Base-by-base conservation (phyloP, 2,329 filamentous ascomycete species). In the Colletotrichum theobromicola region DNA sequence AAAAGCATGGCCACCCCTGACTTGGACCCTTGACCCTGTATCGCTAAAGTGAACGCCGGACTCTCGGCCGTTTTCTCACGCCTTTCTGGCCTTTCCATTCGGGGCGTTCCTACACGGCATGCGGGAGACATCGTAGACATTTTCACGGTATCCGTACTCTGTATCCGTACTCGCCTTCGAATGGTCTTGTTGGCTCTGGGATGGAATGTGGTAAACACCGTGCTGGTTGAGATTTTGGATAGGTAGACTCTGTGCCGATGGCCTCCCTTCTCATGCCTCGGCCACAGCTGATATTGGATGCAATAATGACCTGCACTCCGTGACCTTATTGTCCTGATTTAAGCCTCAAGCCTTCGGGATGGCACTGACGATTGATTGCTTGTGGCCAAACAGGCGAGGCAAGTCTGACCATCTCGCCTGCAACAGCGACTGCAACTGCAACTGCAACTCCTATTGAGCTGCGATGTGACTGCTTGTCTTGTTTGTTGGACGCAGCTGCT, bases 1-100 rank as follows among this genome's bases (percentile, higher is more conserved):
- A 16, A 16, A 12, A 32, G 58, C 35, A 61, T 50, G 35, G 26
- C 67, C 15, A 62, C n/a, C 70, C 69, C 70, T 69, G 70, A 30
- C 55, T 32, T 26, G 32, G 70, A 72, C 65, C 65, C 70, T 62
- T 72, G 37, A 58, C 34, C 55, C 24, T 61, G 53, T 67, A 67
- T 60, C 50, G 34, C 67, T 65, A 70, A 50, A 64, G 58, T 70
- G 16, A 64, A 13, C 42, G 26, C 67, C 67, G 67, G 67, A 55
- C 58, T 57, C 37, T 70, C 42, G 60, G 58, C 46, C 46, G 58
- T 57, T 35, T 53, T 21, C 50, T 66, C 67, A 16, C 32, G 60
- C 61, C 61, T 57, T 60, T 50, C 13, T 50, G 42, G 42, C 42
- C 30, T 32, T 32, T 32, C 30, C 30, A 32, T 32, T 10, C 30